These are phyloP conservation scores for Marchantia paleacea DNA, from an alignment of 225 moss, liverwort and hornwort species.

Conservation along the genomic window DNA sequence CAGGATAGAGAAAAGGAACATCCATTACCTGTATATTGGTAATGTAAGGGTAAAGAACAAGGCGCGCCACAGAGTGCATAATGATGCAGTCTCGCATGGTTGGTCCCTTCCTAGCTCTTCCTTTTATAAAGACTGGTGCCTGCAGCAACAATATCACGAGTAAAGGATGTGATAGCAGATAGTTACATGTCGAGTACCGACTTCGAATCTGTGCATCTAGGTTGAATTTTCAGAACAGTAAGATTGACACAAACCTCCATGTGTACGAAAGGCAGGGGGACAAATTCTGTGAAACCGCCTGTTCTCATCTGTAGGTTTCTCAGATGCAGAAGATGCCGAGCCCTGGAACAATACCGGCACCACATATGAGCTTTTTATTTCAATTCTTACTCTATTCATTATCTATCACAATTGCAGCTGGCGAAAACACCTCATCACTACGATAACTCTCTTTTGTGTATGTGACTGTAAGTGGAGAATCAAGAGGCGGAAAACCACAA, in stretches of 20 bases:
- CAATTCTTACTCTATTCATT: background rate
- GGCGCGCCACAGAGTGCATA: conserved; percentile 78
- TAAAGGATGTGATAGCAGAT: background rate
- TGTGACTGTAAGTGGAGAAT: background rate
- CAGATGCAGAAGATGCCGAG: conserved; percentile 69
- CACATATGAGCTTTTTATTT: background rate
- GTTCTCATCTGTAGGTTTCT: conserved; percentile 73
- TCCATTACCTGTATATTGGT: conserved; percentile 80
- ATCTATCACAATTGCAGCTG: background rate
- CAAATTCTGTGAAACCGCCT: conserved; percentile 89
- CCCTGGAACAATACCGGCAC: conserved; percentile 39
- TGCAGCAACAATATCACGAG: conserved; percentile 17
- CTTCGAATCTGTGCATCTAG: background rate
- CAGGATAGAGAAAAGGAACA: background rate
- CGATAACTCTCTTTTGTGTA: background rate
- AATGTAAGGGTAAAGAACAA: conserved; percentile 74
- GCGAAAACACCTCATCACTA: background rate
- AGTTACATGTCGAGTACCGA: background rate
- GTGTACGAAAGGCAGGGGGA: conserved; percentile 91
- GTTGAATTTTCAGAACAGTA: background rate
- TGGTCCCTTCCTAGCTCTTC: conserved; percentile 85
- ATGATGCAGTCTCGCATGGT: conserved; percentile 86
- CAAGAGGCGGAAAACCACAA: background rate
- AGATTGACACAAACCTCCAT: conserved; percentile 63
- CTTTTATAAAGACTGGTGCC: conserved; percentile 77